phyloP scores from a whole-genome alignment of 2,329 filamentous ascomycete species.

The Zarea fungicola region DNA sequence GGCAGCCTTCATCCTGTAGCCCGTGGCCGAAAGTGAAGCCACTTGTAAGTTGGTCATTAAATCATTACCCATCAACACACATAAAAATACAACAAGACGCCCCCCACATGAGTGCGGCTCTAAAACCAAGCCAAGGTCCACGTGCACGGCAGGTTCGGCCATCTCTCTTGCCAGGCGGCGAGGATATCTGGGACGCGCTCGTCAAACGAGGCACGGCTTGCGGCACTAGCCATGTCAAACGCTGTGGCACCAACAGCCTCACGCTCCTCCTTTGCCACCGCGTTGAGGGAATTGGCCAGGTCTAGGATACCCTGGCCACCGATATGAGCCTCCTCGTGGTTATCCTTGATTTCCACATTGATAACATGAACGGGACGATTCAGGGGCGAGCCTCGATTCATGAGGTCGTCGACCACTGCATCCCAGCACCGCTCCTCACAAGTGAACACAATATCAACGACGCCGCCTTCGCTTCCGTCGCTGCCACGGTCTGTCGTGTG shows the following conservation, averaged over 20 bases:
- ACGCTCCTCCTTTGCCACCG: constrained; percentile 71
- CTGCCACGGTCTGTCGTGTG: constrained; percentile 72
- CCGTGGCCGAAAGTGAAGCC: background rate
- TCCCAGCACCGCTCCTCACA: constrained; percentile 99
- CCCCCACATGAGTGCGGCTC: background rate
- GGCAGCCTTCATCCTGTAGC: no score
- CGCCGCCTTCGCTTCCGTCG: constrained; percentile 75
- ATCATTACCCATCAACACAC: constrained; percentile 1
- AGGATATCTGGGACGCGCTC: constrained; percentile 89
- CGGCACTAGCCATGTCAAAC: constrained; percentile 65
- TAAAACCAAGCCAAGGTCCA: constrained; percentile 97
- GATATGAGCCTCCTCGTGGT: constrained; percentile 90
- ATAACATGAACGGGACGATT: constrained; percentile 96
- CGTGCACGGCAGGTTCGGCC: constrained; percentile 83
- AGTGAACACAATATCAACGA: constrained; percentile 92
- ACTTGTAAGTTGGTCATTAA: background rate
- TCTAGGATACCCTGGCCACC: constrained; percentile 91
- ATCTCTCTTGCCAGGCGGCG: constrained; percentile 88
- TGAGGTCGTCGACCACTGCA: constrained; percentile 88
- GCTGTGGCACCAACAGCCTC: constrained; percentile 55
- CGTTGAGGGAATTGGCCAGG: constrained; percentile 78
- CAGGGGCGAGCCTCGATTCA: constrained; percentile 76
- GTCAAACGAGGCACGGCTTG: constrained; percentile 74
- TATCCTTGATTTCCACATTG: constrained; percentile 97
- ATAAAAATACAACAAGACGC: background rate